Evolutionary conservation across 192 early-diverging fungal species (phyloP), one percentile per base, ranked within the genome.

Genomic region (Backusella luteola): DNA sequence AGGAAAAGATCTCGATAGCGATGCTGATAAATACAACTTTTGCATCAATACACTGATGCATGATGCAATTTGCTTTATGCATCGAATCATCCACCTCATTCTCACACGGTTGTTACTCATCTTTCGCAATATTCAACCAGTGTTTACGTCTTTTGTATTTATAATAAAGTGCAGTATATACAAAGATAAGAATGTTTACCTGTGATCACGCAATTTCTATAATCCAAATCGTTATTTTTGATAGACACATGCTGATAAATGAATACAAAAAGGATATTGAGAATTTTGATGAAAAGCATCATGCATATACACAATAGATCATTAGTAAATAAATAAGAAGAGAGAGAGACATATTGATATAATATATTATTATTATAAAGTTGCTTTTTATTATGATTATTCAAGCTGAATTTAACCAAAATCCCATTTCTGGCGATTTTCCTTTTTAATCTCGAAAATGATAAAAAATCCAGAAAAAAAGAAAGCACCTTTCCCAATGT

Each of bases 151-250:
- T 14, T 63, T 63, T 63, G 23, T 59, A 63, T 26, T 29, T 26
- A 14, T 63, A 49, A 49, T 6, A n/a, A 49, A 49, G 46, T n/a
- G 12, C 0, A 49, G 14, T 29, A 26, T 56, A 21, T 39, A 56
- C 15, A 63, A 63, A 63, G 21, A 63, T 63, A 63, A 63, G 56
- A 63, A 3, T 14, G 56, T 26, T 63, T 63, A 63, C 56, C 56
- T 63, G 29, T 63, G 11, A 63, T 63, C 56, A 63, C 56, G 56
- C 56, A 63, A 63, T 63, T 63, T 63, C 14, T 63, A 63, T 63
- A 29, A 29, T 63, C 11, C 23, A 63, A 63, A 63, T 63, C 56
- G 56, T 63, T 63, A 63, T 63, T 63, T 23, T 63, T 63, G 23
- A 63, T 63, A 26, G 29, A 63, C 56, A 63, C 23, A 63, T 63